These are phyloP conservation scores for Thraustochytrium striatum DNA, from an alignment of 352 stramenopile species.

Conservation along the genomic window DNA sequence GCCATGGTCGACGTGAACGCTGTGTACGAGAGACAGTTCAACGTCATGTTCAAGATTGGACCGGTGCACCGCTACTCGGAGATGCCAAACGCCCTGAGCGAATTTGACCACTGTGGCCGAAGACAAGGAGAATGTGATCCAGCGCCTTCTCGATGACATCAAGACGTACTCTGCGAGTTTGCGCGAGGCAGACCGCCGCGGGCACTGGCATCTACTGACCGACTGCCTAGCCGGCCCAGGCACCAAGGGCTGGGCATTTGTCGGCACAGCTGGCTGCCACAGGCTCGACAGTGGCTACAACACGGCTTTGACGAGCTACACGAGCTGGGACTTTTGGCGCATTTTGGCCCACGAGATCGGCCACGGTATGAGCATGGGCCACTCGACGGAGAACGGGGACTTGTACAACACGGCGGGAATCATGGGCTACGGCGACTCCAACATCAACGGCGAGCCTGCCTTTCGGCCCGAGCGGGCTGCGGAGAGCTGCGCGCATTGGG, in stretches of 20 bases:
- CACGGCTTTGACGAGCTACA: not conserved
- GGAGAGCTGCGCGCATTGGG: conserved; percentile 12
- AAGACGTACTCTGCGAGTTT: not conserved
- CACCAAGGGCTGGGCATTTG: not conserved
- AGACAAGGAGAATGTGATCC: no score
- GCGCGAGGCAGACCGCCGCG: not conserved
- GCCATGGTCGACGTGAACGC: not conserved
- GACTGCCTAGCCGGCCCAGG: conserved; percentile 5
- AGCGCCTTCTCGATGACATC: not conserved
- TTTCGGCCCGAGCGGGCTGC: not conserved
- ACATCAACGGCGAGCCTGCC: conserved; percentile 11
- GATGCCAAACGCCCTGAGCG: not conserved
- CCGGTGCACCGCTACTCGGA: not conserved
- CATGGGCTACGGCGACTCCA: conserved; percentile 9
- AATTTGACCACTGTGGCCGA: not conserved
- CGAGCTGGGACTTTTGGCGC: not conserved
- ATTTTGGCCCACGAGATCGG: conserved; percentile 19
- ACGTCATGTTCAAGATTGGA: conserved; percentile 5
- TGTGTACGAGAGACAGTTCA: conserved; percentile 35
- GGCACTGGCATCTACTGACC: conserved; percentile 32
- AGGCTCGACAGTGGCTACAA: not conserved
- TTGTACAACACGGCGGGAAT: conserved; percentile 12
- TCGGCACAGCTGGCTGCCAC: conserved; percentile 16
- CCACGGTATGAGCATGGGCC: not conserved
- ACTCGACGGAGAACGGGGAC: conserved; percentile 20